Evolutionary conservation across 202 grass and related monocot species (phyloP), one percentile per base, ranked within the genome.

Genomic region (Zoysia matrella): DNA sequence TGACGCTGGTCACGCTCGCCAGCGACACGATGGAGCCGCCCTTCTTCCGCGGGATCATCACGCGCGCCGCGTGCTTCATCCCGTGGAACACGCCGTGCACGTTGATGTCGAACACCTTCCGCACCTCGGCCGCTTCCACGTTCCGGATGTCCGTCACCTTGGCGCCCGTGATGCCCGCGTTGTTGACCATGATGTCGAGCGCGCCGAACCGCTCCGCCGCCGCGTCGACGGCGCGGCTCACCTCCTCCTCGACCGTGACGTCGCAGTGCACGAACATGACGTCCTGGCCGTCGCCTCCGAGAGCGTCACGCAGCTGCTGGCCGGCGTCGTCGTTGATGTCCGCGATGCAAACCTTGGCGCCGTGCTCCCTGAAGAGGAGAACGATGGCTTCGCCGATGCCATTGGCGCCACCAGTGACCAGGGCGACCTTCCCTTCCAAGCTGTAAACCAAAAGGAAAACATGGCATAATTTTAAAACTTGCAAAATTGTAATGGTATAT

Each of bases 161-260:
- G 12, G 39, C 3, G 30, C 95, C 95, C 11, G 79, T 75, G 2
- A 88, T 67, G 62, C 95, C 95, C 14, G 92, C 90, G 51, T 94
- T 98, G 83, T 94, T 98, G 65, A 94, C 92, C 86, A 98, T 90
- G 60, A 94, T 76, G 77, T 94, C 95, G 1, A 98, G 81, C 12
- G 84, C 87, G 62, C 95, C 90, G 53, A 89, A 97, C 74, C 88
- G 86, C 51, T 69, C 76, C 2, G 61, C 58, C 0, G 56, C 56
- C 0, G 91, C 90, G 43, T 98, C 92, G 0, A 98, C 84, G 5
- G 90, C 86, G 48, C 50, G 86, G 61, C 88, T 68, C 4, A 98
- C 77, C 44, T 91, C 95, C 1, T 94, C 92, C 81, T 94, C 95
- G 0, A 48, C 58, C 0, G 86, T 82, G 15, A 98, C 95, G 72